Evolutionary conservation across 1,139 yeast species (phyloP), one percentile per base, ranked within the genome.

Genomic region (Blastobotrys persicus): DNA sequence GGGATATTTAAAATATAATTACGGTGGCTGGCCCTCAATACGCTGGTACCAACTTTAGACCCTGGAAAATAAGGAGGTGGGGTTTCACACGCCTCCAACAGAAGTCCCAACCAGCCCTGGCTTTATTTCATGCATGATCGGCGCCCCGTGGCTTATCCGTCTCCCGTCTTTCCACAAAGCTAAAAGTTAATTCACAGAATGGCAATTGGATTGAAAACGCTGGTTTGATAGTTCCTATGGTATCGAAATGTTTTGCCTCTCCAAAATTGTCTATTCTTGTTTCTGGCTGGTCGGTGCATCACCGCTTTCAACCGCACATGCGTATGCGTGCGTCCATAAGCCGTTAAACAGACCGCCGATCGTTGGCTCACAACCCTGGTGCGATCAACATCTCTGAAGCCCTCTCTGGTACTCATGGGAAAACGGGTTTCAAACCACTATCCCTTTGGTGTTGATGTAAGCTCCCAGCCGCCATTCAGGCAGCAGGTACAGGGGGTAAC

Each of bases 51-150:
- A 37, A 37, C 18, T 37, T 19, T 23, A 19, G 41, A 11, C 19
- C 26, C 26, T 37, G 41, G 28, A 11, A 9, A 13, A 17, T 19
- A 5, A 37, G 26, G 14, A 4, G 41, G 28, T 37, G 41, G 41
- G 41, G 41, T 37, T 18, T 7, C 41, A 16, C 13, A 18, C n/a
- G 16, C 19, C 41, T 11, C 41, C 12, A 37, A 17, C 28, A 6
- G 31, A 23, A 37, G 12, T 6, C 41, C 11, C 41, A 19, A 37
- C 41, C 41, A 18, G 41, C 41, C 41, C 26, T 28, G 4, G 41
- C 14, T 5, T 37, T 37, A 14, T 14, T 37, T 18, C 12, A 9
- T 9, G 9, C 5, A 9, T 23, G 28, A 23, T 23, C 28, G 28
- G 9, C 28, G n/a, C n/a, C n/a, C n/a, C n/a, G n/a, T n/a, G n/a